A percentile compares a stretch with the other conserved stretches of the same genome.
phyloP scores from a whole-genome alignment of 2,329 filamentous ascomycete species.

The Phaeosphaeria sp. region DNA sequence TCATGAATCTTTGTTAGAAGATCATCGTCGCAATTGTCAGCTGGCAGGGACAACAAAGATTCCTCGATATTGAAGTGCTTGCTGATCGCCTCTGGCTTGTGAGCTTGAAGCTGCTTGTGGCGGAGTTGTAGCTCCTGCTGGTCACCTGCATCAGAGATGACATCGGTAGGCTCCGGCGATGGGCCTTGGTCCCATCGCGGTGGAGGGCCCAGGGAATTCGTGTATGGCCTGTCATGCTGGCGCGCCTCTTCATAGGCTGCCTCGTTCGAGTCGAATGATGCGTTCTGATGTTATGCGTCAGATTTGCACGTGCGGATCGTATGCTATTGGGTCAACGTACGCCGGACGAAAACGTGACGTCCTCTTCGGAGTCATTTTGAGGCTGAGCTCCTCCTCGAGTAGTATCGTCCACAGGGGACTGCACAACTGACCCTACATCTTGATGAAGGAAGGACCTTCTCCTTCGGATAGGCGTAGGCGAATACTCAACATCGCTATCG shows the following conservation, averaged over 20 bases:
- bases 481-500: background rate
- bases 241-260: background rate
- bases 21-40: constrained; percentile 1
- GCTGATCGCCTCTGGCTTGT: background rate
- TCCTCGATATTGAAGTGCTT: background rate
- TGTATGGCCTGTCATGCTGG: constrained; percentile 3
- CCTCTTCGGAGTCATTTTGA: background rate
- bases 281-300: background rate
- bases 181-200: background rate
- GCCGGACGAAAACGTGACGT: background rate
- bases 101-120: background rate
- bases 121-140: constrained; percentile 10
- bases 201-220: constrained; percentile 6
- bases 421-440: background rate
- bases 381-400: background rate
- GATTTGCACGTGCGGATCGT: background rate
- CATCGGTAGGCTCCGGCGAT: constrained; percentile 2
- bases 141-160: constrained; percentile 20
- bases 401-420: background rate
- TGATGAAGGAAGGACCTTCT: background rate
- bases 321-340: background rate
- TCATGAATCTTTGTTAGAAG: constrained; percentile 9
- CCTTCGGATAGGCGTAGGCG: background rate
- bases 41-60: background rate
- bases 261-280: background rate